Evolutionary conservation across 257 asterid species (phyloP), one percentile per base, ranked within the genome.

Genomic region (Haberlea rhodopensis): DNA sequence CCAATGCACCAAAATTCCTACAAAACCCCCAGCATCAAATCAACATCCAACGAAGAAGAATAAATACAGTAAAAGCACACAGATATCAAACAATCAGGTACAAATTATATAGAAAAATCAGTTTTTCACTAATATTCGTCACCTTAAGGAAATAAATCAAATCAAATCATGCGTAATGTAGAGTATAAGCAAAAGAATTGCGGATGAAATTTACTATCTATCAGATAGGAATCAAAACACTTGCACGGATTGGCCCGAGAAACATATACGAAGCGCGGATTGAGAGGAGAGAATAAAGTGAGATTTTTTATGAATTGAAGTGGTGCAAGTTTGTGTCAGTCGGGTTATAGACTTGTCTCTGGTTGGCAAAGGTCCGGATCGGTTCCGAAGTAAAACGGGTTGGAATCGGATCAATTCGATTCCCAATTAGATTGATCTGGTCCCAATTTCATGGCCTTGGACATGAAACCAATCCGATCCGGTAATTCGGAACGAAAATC

Each of bases 11-110:
- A 21, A 45, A 69, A 60, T 26, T 43, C 73, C 72, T 76, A 76
- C 73, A 52, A 60, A 74, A 74, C n/a, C 16, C 72, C 68, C 69
- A 67, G 28, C 57, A n/a, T 49, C 63, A 54, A 72, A 60, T 64
- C 70, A 70, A 61, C 53, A 52, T 29, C 67, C 3, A 3, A 61
- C 48, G 52, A 62, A 65, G 51, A 5, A 43, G 4, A 43, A 4
- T 4, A 15, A 43, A 13, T 43, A 1, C 7, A 15, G 19, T 2
- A 43, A 43, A 43, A 6, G 13, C 13, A 10, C 5, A 37, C 46
- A 37, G 13, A 13, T 10, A 37, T 3, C 46, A 11, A n/a, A n/a
- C n/a, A n/a, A n/a, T n/a, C n/a, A n/a, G n/a, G n/a, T n/a, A n/a
- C n/a, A n/a, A n/a, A n/a, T n/a, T n/a, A n/a, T n/a, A n/a, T n/a